Conservation (phyloP, 2,329 filamentous ascomycete genomes). For the Penicillium sp. region DNA sequence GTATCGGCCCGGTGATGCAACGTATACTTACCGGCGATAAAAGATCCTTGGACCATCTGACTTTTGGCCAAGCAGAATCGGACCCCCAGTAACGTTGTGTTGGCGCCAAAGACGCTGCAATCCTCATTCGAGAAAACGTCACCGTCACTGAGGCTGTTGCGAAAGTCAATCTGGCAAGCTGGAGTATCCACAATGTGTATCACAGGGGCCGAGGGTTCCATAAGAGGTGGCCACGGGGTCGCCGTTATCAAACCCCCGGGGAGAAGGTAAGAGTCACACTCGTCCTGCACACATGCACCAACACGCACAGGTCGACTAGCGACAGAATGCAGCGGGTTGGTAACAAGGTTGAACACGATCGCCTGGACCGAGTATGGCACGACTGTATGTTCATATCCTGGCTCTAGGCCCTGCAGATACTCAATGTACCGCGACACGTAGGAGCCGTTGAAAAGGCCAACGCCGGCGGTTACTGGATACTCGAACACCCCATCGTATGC, state of each 20-base stretch:
- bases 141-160: neutral
- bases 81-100: neutral
- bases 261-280: conserved; percentile 3
- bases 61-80: neutral
- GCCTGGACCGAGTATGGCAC: conserved; percentile 8
- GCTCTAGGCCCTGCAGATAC: neutral
- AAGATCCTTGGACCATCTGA: neutral
- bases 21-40: neutral
- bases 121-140: neutral
- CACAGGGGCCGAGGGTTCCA: conserved; percentile 1
- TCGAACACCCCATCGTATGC: neutral
- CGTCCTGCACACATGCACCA: neutral
- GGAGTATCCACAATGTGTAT: neutral
- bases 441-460: conserved; percentile 3
- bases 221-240: neutral
- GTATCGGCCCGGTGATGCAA: no score
- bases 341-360: conserved; percentile 4
- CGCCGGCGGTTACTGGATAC: conserved; percentile 2
- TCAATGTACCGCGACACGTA: neutral
- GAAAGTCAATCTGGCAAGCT: neutral
- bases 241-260: neutral
- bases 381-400: neutral
- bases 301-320: neutral
- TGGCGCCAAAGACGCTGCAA: neutral
- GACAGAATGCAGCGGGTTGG: neutral